Base-by-base conservation (phyloP, 164 flowering plant genomes). In the Pachysandra terminalis region DNA sequence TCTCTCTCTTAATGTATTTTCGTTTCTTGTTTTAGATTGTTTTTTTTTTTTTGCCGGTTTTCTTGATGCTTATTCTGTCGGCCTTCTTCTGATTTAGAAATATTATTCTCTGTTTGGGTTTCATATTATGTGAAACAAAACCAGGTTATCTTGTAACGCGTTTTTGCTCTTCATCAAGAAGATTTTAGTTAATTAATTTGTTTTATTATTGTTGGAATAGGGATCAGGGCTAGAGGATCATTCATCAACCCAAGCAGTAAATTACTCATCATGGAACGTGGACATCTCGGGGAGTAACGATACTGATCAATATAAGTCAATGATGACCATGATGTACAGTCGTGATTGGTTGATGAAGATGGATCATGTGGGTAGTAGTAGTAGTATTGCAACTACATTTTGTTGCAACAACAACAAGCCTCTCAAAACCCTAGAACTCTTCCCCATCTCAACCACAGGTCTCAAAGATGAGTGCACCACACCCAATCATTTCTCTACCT, bases 351-450 rank as follows among this genome's bases (percentile, higher is more conserved):
- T 65, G 81, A 75, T 72, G 80, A 74, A 56, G 74, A 28, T 55
- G 64, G 79, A 74, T 14, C n/a, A n/a, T n/a, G 62, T 67, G 74
- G 77, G 56, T n/a, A n/a, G n/a, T n/a, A n/a, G n/a, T n/a, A n/a
- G n/a, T n/a, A n/a, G n/a, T n/a, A n/a, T n/a, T 45, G 70, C 80
- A 26, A 10, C 72, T 49, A 61, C 75, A 9, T 60, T 72, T 48
- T 59, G 64, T 64, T 57, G 52, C 57, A 71, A 55, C n/a, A n/a
- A n/a, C n/a, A n/a, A n/a, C 72, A 68, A 64, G 28, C 84, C 87
- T 52, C 85, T 81, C 60, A 75, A 79, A 75, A 88, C 93, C 69
- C 87, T 87, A 63, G 75, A 88, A 59, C 90, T 90, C 60, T 87
- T 86, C 71, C 91, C 96, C 19, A 72, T 78, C 76, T 80, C 71